Evolutionary conservation across 1,284 basidiomycete species (phyloP), one percentile per base, ranked within the genome.

Genomic region (Malassezia nana): DNA sequence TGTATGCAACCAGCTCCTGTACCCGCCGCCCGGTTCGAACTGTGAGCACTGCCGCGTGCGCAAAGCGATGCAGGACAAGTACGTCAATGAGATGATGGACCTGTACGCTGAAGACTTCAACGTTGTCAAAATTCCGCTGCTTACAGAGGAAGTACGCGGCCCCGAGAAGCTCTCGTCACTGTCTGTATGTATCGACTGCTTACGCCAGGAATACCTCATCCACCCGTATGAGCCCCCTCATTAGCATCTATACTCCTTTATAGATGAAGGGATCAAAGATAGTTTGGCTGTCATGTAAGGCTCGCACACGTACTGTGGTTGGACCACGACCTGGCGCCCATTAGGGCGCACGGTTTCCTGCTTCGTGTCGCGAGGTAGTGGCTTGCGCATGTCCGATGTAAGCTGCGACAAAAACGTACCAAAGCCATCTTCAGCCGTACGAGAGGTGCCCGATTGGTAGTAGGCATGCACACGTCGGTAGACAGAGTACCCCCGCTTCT

Each of bases 111-210:
- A 74, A 42, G 71, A 74, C 55, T 69, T 69, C 46, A 65, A 69
- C 35, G 63, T 69, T 42, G 66, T 69, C 40, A 83, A 85, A 74
- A 82, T 98, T 52, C 92, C 92, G 2, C 78, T 98, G 31, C 81
- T 96, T 55, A 96, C 91, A 4, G 90, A 96, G 74, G 94, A 98
- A 77, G 90, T 98, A 3, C 81, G 94, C 64, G 92, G 92, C 3
- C 86, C 89, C 0, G 86, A 89, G 74, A 92, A 88, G 78, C 81
- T 98, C 62, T 84, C 84, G 72, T 83, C 86, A 16, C 72, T 74
- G 29, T 69, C 66, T 20, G 58, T 59, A 31, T 20, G 57, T 55
- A 18, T 7, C 6, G 10, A 9, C 40, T 24, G 26, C 16, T 31
- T 13, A n/a, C 18, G 13, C 29, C 31, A 59, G 57, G 44, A 62